These are phyloP conservation scores for Lentinula sp. DNA, from an alignment of 768 basidiomycete species.

Conservation along the genomic window DNA sequence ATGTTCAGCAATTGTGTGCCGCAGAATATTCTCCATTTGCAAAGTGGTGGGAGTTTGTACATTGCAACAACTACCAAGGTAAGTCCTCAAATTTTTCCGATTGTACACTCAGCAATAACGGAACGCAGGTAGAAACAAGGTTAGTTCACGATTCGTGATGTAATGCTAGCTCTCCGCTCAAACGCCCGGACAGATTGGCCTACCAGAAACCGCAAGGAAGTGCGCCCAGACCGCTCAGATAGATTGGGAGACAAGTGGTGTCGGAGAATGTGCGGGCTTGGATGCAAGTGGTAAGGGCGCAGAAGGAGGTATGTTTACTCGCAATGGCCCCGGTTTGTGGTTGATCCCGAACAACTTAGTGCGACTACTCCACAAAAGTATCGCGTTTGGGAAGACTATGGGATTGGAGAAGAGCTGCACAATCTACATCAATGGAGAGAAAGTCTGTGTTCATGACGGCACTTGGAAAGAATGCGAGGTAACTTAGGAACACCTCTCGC, in stretches of 20 bases:
- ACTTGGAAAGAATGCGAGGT: constrained; percentile 80
- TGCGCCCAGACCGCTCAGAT: constrained; percentile 63
- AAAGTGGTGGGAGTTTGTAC: constrained; percentile 82
- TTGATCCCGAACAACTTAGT: neutral
- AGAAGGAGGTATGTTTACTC: constrained; percentile 38
- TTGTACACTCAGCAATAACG: neutral
- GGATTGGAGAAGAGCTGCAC: constrained; percentile 81
- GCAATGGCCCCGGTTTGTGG: too few species aligned
- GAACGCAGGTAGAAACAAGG: constrained; percentile 2
- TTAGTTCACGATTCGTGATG: neutral
- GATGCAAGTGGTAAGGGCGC: constrained; percentile 56
- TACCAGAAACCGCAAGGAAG: constrained; percentile 50
- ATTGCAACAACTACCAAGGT: constrained; percentile 72
- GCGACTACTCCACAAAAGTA: constrained; percentile 56
- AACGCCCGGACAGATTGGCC: constrained; percentile 42
- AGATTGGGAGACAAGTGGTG: constrained; percentile 59
- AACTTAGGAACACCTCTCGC: constrained; percentile 17
- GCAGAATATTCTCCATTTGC: constrained; percentile 46
- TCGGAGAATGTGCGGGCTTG: constrained; percentile 52
- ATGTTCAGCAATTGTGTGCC: constrained; percentile 85
- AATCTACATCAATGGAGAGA: constrained; percentile 61
- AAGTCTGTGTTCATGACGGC: constrained; percentile 71
- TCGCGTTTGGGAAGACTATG: constrained; percentile 32
- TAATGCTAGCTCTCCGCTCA: neutral
- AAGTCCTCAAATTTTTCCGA: constrained; percentile 28